Conservation (phyloP, 2,329 filamentous ascomycete species). For the Ceratocystis huliohia region DNA sequence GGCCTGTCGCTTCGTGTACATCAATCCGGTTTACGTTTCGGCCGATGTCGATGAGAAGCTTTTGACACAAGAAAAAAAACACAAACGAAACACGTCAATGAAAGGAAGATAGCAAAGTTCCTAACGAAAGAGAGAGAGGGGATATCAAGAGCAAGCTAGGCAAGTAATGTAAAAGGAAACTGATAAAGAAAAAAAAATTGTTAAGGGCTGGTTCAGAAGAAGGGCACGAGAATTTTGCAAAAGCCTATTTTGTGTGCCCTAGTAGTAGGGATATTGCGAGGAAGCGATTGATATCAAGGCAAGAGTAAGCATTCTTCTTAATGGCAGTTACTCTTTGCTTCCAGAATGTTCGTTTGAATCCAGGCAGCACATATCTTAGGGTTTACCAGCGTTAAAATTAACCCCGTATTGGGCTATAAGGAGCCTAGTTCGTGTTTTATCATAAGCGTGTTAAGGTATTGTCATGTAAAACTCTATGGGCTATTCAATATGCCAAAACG, state of each 20-base stretch:
- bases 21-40: constrained; percentile 20
- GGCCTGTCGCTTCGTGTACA: constrained; percentile 16
- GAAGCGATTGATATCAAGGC: no score
- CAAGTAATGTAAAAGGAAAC: background rate
- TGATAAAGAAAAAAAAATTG: constrained; percentile 3
- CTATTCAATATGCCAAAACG: background rate
- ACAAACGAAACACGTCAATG: background rate
- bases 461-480: background rate
- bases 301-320: no score
- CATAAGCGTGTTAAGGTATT: background rate
- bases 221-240: background rate
- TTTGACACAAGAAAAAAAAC: constrained; percentile 14
- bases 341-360: background rate
- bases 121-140: background rate
- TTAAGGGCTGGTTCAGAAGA: background rate
- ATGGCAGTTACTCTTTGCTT: no score
- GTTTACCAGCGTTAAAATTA: no score
- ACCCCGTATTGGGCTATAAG: background rate
- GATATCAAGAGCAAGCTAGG: background rate
- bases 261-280: no score
- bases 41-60: constrained; percentile 18
- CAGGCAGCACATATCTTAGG: background rate
- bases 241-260: background rate
- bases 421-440: background rate
- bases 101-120: background rate